Percentiles rank a stretch among this genome's conserved stretches.
Evolutionary conservation across 768 basidiomycete species (phyloP).

Genomic region (Lentinula aciculospora): DNA sequence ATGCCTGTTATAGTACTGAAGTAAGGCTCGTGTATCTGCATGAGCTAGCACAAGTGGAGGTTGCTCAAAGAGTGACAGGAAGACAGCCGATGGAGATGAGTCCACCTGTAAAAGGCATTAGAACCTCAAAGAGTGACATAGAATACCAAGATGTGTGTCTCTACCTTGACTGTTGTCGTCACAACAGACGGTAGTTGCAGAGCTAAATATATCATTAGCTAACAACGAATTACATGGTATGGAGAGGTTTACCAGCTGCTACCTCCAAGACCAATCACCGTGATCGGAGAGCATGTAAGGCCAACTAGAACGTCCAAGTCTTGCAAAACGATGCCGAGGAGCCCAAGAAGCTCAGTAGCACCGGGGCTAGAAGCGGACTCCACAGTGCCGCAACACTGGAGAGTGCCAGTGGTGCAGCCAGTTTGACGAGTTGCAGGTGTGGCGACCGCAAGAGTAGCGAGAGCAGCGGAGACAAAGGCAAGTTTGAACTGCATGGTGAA

Average conservation of each 20-base stretch:
- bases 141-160: neutral
- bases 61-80: neutral
- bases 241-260: neutral
- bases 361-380: neutral
- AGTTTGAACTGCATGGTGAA: conserved; percentile 8
- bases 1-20: too few species aligned
- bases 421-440: conserved; percentile 4
- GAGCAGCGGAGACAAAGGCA: conserved; percentile 1
- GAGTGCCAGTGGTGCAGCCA: neutral
- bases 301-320: conserved; percentile 15
- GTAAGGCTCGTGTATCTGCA: too few species aligned
- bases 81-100: neutral
- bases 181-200: neutral
- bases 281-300: neutral
- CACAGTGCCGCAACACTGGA: neutral
- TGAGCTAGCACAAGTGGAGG: too few species aligned
- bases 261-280: neutral
- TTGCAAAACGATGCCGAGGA: conserved; percentile 42
- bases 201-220: neutral
- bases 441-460: conserved; percentile 1
- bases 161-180: neutral
- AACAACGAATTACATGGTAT: neutral
- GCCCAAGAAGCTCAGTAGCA: conserved; percentile 8
- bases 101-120: neutral
- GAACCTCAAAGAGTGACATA: too few species aligned